Evolutionary conservation across 2,329 filamentous ascomycete genomes (phyloP).

Genomic region (Penicillium griseofulvum): DNA sequence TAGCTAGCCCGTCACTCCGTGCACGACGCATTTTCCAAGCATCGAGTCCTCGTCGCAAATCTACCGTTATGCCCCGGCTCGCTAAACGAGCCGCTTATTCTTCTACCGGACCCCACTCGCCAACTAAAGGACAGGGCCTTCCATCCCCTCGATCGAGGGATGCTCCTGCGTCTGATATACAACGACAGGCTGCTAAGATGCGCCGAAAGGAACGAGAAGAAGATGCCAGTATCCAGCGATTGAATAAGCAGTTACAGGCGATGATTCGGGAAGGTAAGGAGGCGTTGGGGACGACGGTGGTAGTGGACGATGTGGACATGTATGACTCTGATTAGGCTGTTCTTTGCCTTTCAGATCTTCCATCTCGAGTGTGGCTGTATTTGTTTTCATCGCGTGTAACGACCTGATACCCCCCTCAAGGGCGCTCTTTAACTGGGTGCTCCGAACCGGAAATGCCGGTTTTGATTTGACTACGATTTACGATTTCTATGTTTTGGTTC

Average conservation of each 20-base stretch:
- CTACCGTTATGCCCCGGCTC: conserved; percentile 26
- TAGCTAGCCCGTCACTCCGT: conserved; percentile 17
- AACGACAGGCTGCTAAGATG: conserved; percentile 68
- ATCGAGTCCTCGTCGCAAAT: conserved; percentile 25
- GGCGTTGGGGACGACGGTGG: conserved; percentile 72
- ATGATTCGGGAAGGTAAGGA: conserved; percentile 89
- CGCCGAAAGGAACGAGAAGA: conserved; percentile 72
- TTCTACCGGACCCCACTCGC: conserved; percentile 22
- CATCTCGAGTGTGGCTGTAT: not conserved
- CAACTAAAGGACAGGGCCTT: conserved; percentile 21
- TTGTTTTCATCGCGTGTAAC: conserved; percentile 14
- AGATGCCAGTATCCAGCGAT: conserved; percentile 73
- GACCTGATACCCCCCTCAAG: conserved; percentile 26
- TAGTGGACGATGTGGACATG: conserved; percentile 55
- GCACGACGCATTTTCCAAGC: conserved; percentile 21
- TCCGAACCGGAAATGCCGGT: conserved; percentile 8
- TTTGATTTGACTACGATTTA: conserved; percentile 19
- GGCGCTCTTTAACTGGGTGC: conserved; percentile 10
- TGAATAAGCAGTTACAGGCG: conserved; percentile 75
- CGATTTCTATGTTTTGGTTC: conserved; percentile 16
- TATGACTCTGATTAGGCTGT: conserved; percentile 30
- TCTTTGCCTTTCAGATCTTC: not conserved
- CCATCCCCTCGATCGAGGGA: conserved; percentile 32
- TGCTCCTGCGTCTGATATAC: conserved; percentile 58
- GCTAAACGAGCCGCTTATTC: conserved; percentile 22